Conservation (phyloP, 257 asterid species). For the Fraxinus anomala region DNA sequence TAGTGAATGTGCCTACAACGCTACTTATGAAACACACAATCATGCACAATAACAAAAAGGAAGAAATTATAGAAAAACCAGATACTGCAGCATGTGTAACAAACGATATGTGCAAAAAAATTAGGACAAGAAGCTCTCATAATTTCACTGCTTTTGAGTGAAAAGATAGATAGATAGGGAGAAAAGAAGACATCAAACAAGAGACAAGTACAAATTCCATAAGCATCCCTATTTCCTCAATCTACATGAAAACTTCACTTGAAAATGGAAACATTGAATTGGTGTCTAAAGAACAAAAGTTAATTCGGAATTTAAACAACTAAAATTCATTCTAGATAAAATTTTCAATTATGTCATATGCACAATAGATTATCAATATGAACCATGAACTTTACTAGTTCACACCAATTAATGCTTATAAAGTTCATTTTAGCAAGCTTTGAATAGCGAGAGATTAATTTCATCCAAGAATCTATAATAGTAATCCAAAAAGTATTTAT, state of each 20-base stretch:
- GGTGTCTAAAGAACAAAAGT: not conserved
- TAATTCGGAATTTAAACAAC: not conserved
- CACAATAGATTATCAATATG: not conserved
- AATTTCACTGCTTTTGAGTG: not conserved
- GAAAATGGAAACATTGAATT: not conserved
- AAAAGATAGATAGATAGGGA: conserved; percentile 7
- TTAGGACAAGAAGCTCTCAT: not conserved
- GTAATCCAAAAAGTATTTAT: not conserved
- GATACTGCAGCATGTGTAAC: not conserved
- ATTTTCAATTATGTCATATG: not conserved
- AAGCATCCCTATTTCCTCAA: not conserved
- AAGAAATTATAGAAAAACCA: not conserved
- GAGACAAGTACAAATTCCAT: not conserved
- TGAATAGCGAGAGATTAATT: not conserved
- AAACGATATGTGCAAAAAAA: conserved; percentile 6
- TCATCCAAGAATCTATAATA: not conserved
- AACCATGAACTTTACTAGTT: not conserved
- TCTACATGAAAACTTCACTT: conserved; percentile 1
- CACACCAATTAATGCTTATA: not conserved
- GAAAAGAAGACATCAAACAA: not conserved
- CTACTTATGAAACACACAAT: conserved; percentile 6
- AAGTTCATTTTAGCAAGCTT: not conserved
- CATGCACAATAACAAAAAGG: not conserved
- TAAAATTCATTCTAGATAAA: not conserved
- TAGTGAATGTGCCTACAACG: not conserved